Percentiles rank a stretch among this genome's conserved stretches.
phyloP scores from a whole-genome alignment of 306 rosid species.

The Acacia melanoxylon region DNA sequence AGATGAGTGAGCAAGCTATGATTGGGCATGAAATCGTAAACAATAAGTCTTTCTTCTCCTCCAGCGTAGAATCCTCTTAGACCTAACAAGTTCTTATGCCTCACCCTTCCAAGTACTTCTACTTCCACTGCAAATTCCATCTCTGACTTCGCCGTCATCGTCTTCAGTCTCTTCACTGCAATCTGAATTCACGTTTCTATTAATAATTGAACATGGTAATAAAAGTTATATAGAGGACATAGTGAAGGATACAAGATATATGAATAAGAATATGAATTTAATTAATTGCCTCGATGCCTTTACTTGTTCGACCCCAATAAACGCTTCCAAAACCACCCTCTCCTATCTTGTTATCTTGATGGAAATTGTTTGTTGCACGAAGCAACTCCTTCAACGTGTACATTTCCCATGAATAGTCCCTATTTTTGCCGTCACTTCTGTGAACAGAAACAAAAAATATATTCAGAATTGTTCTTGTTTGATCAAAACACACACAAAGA shows the following conservation, averaged over 20 bases:
- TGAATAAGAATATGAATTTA: neutral
- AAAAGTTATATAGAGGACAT: neutral
- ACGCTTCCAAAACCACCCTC: conserved; percentile 92
- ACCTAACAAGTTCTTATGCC: conserved; percentile 72
- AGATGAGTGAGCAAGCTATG: conserved; percentile 77
- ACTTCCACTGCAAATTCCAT: conserved; percentile 93
- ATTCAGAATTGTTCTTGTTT: neutral
- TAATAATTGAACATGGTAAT: neutral
- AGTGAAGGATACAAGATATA: neutral
- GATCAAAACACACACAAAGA: conserved; percentile 8
- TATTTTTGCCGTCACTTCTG: conserved; percentile 42
- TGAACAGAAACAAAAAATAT: too few species aligned
- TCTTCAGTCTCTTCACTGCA: conserved; percentile 75
- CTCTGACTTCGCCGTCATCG: conserved; percentile 75
- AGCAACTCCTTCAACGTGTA: conserved; percentile 84
- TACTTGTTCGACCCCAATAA: conserved; percentile 69
- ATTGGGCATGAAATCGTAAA: conserved; percentile 82
- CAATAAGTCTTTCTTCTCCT: conserved; percentile 77
- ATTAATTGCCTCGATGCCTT: conserved; percentile 57
- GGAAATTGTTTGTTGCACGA: conserved; percentile 82
- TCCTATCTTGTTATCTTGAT: conserved; percentile 78
- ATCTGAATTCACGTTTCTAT: conserved; percentile 41
- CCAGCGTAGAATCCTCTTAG: conserved; percentile 79
- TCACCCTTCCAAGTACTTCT: conserved; percentile 82
- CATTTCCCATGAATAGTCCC: conserved; percentile 82